Evolutionary conservation across 1,284 basidiomycete species (phyloP), one percentile per base, ranked within the genome.

Genomic region (Irpex rosettiformis): DNA sequence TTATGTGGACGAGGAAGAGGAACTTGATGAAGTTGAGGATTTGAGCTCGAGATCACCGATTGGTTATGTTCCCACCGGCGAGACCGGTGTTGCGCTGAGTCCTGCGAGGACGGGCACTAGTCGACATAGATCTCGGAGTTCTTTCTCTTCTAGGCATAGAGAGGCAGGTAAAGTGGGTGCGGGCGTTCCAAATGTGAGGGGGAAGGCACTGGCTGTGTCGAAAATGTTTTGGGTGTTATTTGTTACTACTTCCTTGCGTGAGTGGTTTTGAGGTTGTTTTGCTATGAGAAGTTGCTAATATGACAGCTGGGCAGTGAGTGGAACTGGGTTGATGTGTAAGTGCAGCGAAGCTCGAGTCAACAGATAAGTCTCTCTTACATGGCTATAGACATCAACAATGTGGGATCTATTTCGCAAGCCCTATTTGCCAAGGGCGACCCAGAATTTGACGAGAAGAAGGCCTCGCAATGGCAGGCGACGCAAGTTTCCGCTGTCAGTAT

Each of bases 331-430:
- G 29, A 93, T 95, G 87, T 96, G 89, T 91, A 69, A 60, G 86
- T 55, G 7, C 25, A 18, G 28, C 16, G 25, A 51, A 29, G 7
- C 33, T 37, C n/a, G n/a, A 47, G 21, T 10, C 21, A 47, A 22
- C 43, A 22, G 6, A 7, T 33, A 5, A 11, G n/a, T 25, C 22
- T 30, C 3, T 30, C 54, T 29, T 52, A 30, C 3, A 47, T 45
- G 18, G 1, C n/a, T 28, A 13, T 64, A 92, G 89, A 91, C 67
- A 97, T 97, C 76, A 96, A 96, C 74, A 98, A 98, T 65, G 93
- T 94, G 22, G 94, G 94, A n/a, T 89, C 90, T 0, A 93, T 97
- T 70, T 86, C 94, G 0, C 88, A 93, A 69, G 92, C 92, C 0
- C 78, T 98, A 11, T 93, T 87, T 61, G 84, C 88, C 11, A 79